phyloP scores from a whole-genome alignment of 371 early-diverging fungal species.

The Mucor lusitanicus region DNA sequence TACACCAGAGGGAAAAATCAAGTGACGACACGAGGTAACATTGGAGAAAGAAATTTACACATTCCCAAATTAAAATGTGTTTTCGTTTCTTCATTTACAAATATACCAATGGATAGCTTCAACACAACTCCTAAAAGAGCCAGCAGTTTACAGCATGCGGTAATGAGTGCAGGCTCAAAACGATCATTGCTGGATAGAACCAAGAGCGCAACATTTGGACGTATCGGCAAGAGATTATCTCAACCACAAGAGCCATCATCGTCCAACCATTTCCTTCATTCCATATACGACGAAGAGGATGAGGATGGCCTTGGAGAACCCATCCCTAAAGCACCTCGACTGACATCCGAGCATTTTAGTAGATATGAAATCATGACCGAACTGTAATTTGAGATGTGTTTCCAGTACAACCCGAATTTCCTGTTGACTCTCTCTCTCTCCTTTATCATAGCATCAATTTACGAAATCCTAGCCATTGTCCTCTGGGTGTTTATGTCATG shows the following conservation, averaged over 20 bases:
- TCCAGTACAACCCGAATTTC: neutral
- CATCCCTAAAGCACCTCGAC: constrained; percentile 14
- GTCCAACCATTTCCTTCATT: neutral
- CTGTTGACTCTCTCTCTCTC: neutral
- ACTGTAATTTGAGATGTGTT: constrained; percentile 36
- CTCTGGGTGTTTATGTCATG: constrained; percentile 81
- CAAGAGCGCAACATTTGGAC: constrained; percentile 11
- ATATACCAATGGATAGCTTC: neutral
- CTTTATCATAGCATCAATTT: constrained; percentile 61
- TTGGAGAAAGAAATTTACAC: neutral
- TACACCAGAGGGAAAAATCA: neutral
- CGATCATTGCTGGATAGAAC: constrained; percentile 18
- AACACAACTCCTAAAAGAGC: constrained; percentile 15
- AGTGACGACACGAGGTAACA: neutral
- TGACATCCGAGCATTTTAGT: constrained; percentile 33
- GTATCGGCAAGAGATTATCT: constrained; percentile 9
- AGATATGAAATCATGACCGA: constrained; percentile 63
- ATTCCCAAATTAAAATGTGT: neutral
- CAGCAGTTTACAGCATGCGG: constrained; percentile 11
- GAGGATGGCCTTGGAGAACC: constrained; percentile 21
- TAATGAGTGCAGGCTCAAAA: neutral
- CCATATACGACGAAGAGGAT: constrained; percentile 19
- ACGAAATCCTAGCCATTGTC: constrained; percentile 74
- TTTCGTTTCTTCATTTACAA: neutral
- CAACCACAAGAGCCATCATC: constrained; percentile 1